Percentiles rank a stretch among this genome's conserved stretches.
These are phyloP conservation scores for Calonectria pauciramosa DNA, from an alignment of 2,329 filamentous ascomycete species.

Conservation along the genomic window DNA sequence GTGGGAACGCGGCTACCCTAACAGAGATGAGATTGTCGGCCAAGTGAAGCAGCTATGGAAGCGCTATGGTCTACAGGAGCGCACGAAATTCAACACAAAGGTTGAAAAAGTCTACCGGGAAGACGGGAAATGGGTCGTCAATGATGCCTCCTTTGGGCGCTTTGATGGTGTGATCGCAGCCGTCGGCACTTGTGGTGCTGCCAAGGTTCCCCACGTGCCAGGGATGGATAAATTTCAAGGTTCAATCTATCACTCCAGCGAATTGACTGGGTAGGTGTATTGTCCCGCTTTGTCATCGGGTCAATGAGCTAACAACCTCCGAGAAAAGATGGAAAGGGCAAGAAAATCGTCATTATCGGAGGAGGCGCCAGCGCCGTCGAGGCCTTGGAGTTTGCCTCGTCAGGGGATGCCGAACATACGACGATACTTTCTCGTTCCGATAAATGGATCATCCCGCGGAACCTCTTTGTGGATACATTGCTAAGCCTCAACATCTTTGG, in stretches of 20 bases:
- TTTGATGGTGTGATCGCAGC: slow-evolving; percentile 87
- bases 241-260: slow-evolving; percentile 80
- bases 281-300: fast-evolving
- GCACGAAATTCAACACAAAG: slow-evolving; percentile 78
- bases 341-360: slow-evolving; percentile 82
- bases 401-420: slow-evolving; percentile 75
- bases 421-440: slow-evolving; percentile 83
- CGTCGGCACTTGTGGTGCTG: slow-evolving; percentile 84
- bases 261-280: slow-evolving; percentile 71
- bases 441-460: slow-evolving; percentile 90
- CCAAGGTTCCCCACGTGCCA: slow-evolving; percentile 78
- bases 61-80: slow-evolving; percentile 77
- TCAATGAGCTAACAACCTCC: slow-evolving; percentile 34
- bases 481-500: slow-evolving; percentile 85
- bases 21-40: neutral
- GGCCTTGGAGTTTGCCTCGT: slow-evolving; percentile 82
- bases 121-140: slow-evolving; percentile 82
- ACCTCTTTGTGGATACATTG: slow-evolving; percentile 79
- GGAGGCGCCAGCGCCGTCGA: slow-evolving; percentile 87
- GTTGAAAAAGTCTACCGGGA: slow-evolving; percentile 80
- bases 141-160: slow-evolving; percentile 75
- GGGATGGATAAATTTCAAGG: slow-evolving; percentile 82
- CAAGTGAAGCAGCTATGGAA: slow-evolving; percentile 76
- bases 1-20: slow-evolving; percentile 70
- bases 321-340: slow-evolving; percentile 77